Percentiles rank a stretch among this genome's conserved stretches.
Conservation (phyloP, 129 eudicot species). For the Logfia minima region DNA sequence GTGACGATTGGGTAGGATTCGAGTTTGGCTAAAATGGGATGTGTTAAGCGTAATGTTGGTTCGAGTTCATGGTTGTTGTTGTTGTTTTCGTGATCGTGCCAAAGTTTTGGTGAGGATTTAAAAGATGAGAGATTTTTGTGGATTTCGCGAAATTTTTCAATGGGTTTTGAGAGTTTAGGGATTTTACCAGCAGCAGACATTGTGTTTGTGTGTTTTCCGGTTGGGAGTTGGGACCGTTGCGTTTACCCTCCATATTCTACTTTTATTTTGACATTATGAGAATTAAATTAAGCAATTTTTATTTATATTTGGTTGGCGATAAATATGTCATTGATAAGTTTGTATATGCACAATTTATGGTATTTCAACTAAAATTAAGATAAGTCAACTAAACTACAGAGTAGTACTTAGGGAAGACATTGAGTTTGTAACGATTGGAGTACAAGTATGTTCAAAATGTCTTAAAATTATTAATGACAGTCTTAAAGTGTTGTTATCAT, state of each 20-base stretch:
- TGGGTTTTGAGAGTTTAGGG: slow-evolving; percentile 36
- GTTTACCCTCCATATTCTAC: slow-evolving; percentile 2
- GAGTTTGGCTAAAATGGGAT: slow-evolving; percentile 46
- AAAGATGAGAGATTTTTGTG: slow-evolving; percentile 42
- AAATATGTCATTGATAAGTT: too few relatives aligned
- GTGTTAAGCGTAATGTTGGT: slow-evolving; percentile 39
- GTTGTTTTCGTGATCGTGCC: slow-evolving; percentile 31
- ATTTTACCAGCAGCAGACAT: slow-evolving; percentile 29
- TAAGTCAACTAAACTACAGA: too few relatives aligned
- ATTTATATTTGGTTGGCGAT: too few relatives aligned
- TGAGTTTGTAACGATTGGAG: too few relatives aligned
- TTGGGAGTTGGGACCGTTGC: not conserved
- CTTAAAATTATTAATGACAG: too few relatives aligned
- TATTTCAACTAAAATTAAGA: too few relatives aligned
- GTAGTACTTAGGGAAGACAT: too few relatives aligned
- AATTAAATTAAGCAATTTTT: too few relatives aligned
- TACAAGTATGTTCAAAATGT: too few relatives aligned
- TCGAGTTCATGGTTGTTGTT: slow-evolving; percentile 19
- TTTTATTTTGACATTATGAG: not conserved
- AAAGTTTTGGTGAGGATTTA: slow-evolving; percentile 46
- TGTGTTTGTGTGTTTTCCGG: slow-evolving; percentile 12
- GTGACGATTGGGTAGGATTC: slow-evolving; percentile 33
- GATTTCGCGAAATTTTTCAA: slow-evolving; percentile 53
- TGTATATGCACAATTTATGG: too few relatives aligned
- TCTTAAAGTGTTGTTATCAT: too few relatives aligned